phyloP scores from a whole-genome alignment of 2,329 filamentous ascomycete genomes.

The Fusarium sp. region DNA sequence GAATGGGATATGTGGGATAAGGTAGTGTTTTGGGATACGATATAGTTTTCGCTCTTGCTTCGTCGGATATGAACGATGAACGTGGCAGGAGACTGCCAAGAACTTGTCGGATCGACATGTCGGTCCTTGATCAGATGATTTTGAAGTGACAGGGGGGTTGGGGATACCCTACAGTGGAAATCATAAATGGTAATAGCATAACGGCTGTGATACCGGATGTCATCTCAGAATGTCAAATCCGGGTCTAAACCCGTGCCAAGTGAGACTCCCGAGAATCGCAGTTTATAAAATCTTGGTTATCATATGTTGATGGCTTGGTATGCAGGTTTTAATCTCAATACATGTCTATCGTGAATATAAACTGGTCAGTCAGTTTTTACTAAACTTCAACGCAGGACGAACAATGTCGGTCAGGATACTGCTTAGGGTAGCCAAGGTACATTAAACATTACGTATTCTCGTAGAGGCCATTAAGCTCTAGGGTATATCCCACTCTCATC shows the following conservation, averaged over 20 bases:
- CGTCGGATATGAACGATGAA: not conserved
- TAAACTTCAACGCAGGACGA: too few species aligned
- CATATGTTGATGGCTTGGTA: not conserved
- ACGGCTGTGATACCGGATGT: not conserved
- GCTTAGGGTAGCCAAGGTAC: not conserved
- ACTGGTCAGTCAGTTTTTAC: not conserved
- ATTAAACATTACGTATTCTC: constrained; percentile 11
- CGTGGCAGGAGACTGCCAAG: not conserved
- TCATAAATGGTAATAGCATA: not conserved
- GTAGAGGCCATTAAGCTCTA: not conserved
- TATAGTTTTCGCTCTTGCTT: not conserved
- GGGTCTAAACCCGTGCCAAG: not conserved
- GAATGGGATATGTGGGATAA: not conserved
- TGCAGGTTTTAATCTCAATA: not conserved
- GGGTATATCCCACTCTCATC: not conserved
- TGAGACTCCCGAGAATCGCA: not conserved
- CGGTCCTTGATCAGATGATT: not conserved
- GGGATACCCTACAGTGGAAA: not conserved
- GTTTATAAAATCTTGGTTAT: not conserved
- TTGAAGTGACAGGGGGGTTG: not conserved
- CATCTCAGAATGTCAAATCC: not conserved
- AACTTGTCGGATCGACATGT: not conserved
- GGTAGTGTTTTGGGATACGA: not conserved
- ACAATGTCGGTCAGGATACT: not conserved
- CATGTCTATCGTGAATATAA: not conserved